Evolutionary conservation across 495 filamentous ascomycete species (phyloP).

Genomic region (Lentithecium fluviatile): DNA sequence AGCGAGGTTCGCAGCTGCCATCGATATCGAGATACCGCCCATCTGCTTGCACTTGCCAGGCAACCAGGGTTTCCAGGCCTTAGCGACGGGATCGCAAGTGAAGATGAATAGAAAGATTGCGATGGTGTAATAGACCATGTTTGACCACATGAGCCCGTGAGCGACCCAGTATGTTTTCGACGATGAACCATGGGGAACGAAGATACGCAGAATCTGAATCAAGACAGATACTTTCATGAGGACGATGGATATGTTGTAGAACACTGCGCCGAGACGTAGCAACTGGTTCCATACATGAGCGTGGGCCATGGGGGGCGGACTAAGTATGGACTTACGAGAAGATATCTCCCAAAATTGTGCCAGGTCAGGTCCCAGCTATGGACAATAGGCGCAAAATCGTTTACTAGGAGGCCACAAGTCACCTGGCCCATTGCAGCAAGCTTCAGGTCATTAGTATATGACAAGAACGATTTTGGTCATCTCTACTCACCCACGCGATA

Average conservation of each 20-base stretch:
- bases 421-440: conserved; percentile 7
- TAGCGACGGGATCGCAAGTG: conserved; percentile 5
- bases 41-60: conserved; percentile 5
- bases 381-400: conserved; percentile 18
- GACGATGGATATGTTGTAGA: conserved; percentile 13
- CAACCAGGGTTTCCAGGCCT: conserved; percentile 14
- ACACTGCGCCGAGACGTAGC: neutral
- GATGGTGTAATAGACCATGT: neutral
- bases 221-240: conserved; percentile 15
- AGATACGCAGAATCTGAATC: conserved; percentile 8
- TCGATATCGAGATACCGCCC: conserved; percentile 5
- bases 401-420: neutral
- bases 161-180: conserved; percentile 11
- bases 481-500: conserved; percentile 4
- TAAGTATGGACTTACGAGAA: conserved; percentile 3
- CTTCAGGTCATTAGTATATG: neutral
- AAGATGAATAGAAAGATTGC: conserved; percentile 4
- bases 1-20: conserved; percentile 4
- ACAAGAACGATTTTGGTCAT: neutral
- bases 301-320: neutral
- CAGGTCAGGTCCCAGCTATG: conserved; percentile 16
- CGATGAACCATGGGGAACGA: conserved; percentile 15
- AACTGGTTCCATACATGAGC: neutral
- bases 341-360: neutral
- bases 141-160: neutral